phyloP scores from a whole-genome alignment of 2,329 filamentous ascomycete species.

The Pseudogymnoascus sp. region DNA sequence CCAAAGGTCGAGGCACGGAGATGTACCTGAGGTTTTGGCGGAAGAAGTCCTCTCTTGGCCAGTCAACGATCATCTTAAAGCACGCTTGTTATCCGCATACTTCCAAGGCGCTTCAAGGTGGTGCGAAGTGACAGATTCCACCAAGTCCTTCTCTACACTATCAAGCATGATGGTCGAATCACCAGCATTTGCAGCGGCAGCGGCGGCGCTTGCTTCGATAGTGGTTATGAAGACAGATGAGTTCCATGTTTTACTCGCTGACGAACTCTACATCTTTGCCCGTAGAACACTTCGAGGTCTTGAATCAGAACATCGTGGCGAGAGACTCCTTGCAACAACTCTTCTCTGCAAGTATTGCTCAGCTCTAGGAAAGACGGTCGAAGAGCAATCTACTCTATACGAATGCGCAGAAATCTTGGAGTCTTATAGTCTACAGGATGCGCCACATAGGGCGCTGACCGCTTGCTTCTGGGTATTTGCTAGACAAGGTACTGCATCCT shows the following conservation, averaged over 20 bases:
- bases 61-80: background rate
- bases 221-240: background rate
- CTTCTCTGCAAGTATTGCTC: background rate
- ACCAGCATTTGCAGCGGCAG: background rate
- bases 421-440: background rate
- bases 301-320: background rate
- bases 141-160: background rate
- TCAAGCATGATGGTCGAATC: background rate
- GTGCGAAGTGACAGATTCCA: background rate
- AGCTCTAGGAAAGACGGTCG: background rate
- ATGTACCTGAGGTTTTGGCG: background rate
- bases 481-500: slow-evolving; percentile 2
- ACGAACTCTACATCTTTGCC: background rate
- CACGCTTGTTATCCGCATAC: background rate
- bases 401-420: background rate
- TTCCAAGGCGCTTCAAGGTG: background rate
- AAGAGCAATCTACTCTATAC: background rate
- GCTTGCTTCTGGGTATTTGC: slow-evolving; percentile 10
- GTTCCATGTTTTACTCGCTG: background rate
- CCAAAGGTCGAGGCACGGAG: background rate
- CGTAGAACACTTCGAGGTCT: background rate
- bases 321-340: background rate
- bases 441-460: background rate
- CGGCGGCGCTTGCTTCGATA: background rate
- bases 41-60: background rate